Evolutionary conservation across 106 monocot genomes (phyloP).

Genomic region (Acanthochlamys bracteata): DNA sequence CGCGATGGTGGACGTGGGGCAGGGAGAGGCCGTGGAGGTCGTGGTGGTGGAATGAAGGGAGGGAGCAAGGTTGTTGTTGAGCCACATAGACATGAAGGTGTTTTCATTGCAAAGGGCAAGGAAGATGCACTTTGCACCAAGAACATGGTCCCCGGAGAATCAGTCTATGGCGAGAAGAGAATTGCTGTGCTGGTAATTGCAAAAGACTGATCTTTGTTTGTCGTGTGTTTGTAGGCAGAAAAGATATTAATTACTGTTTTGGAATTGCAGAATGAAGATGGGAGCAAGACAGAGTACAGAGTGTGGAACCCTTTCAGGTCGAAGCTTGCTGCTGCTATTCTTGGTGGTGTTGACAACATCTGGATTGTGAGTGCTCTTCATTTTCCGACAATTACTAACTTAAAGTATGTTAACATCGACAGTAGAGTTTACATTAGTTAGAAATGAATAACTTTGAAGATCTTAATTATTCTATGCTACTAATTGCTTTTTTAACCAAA

Average conservation of each 20-base stretch:
- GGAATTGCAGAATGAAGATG: slow-evolving; percentile 73
- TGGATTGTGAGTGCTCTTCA: slow-evolving; percentile 63
- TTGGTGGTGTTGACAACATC: slow-evolving; percentile 91
- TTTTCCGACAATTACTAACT: neutral
- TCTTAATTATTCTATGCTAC: no score
- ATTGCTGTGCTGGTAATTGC: slow-evolving; percentile 70
- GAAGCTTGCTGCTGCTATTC: slow-evolving; percentile 83
- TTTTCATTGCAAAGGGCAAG: slow-evolving; percentile 90
- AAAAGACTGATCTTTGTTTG: neutral
- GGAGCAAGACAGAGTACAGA: slow-evolving; percentile 74
- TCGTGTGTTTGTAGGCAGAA: no score
- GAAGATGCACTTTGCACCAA: slow-evolving; percentile 96
- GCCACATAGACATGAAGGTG: slow-evolving; percentile 75
- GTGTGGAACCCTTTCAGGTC: slow-evolving; percentile 98
- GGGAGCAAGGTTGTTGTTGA: slow-evolving; percentile 80
- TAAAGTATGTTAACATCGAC: neutral
- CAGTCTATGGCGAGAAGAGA: slow-evolving; percentile 93
- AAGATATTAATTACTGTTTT: neutral
- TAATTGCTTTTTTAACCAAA: no score
- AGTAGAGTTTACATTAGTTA: no score
- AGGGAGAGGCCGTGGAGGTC: slow-evolving; percentile 36
- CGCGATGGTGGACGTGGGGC: slow-evolving; percentile 18
- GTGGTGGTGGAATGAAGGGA: slow-evolving; percentile 91
- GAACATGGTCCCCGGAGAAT: slow-evolving; percentile 77
- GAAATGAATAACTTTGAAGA: no score